Conservation (phyloP, 1,284 basidiomycete genomes). For the Ustilago bromivora region DNA sequence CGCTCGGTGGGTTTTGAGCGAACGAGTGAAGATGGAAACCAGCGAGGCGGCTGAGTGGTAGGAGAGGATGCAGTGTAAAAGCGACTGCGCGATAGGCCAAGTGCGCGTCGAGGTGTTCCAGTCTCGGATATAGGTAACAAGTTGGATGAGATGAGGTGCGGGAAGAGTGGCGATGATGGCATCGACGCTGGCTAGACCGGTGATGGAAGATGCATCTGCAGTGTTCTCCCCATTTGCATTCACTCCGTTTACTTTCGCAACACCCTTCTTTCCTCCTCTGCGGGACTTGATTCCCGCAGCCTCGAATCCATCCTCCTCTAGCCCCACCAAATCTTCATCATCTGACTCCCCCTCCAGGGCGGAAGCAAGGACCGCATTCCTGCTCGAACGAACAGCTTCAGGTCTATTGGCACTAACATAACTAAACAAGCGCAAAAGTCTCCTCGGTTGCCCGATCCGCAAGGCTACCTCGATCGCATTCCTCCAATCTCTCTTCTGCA, state of each 20-base stretch:
- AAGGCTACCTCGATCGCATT: conserved; percentile 91
- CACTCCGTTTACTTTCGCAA: neutral
- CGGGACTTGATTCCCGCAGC: neutral
- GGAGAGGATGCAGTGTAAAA: conserved; percentile 86
- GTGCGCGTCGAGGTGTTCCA: conserved; percentile 95
- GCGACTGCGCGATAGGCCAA: conserved; percentile 84
- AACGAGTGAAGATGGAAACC: conserved; percentile 76
- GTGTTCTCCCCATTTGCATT: neutral
- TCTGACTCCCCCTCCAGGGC: conserved; percentile 5
- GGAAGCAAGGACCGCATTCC: neutral
- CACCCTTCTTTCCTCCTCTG: neutral
- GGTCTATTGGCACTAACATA: conserved; percentile 48
- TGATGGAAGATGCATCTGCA: conserved; percentile 48
- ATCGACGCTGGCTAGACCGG: conserved; percentile 60
- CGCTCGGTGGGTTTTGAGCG: conserved; percentile 13
- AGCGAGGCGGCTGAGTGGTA: conserved; percentile 80
- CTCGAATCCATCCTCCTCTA: neutral
- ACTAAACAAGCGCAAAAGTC: conserved; percentile 83
- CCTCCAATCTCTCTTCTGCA: conserved; percentile 87
- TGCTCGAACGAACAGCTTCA: conserved; percentile 9
- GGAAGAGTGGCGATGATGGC: conserved; percentile 80
- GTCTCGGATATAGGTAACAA: conserved; percentile 85
- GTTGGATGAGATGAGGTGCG: conserved; percentile 80
- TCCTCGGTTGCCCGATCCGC: conserved; percentile 90
- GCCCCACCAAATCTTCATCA: conserved; percentile 10